Evolutionary conservation across 75 land plant genomes (phyloP), one percentile per base, ranked within the genome.

Genomic region (Pinus tabuliformis): DNA sequence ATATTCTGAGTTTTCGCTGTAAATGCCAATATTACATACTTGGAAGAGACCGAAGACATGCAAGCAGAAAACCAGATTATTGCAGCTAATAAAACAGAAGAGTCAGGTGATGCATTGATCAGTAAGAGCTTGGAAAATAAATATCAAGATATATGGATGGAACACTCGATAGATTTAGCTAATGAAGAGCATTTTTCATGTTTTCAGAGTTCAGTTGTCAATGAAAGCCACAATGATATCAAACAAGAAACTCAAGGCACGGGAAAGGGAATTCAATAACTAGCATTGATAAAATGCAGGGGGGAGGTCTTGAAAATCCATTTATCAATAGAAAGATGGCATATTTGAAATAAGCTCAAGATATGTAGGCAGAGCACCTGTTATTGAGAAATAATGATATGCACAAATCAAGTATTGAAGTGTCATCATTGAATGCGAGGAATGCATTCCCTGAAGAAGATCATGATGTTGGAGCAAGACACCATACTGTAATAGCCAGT

Each of bases 91-190:
- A 17, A n/a, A 42, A 6, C 42, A 22, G 4, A 17, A 52, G 72
- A 42, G 54, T 3, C 24, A n/a, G 22, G 72, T 68, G 22, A 18
- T 68, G 22, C 72, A n/a, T 45, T 39, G 20, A 37, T 42, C 12
- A 6, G 42, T 39, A n/a, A 68, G 12, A 68, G 72, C 22, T 68
- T 68, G 52, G 39, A 39, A 68, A 68, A n/a, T 26, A 42, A 21
- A 20, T 42, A 68, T 68, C 54, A 39, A 68, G 72, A 68, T 68
- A 68, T 42, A 36, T 22, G 22, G 52, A 68, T 68, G 54, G 72
- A 37, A 68, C 52, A 20, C 9, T 17, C 13, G 72, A 42, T 45
- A 68, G 4, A 9, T 68, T 42, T 68, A 68, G 54, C 24, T n/a
- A 42, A 68, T 42, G 24, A 68, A 68, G 54, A 68, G 24, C n/a